Conservation (phyloP, 345 rosid species). For the Eucalyptus globulus region DNA sequence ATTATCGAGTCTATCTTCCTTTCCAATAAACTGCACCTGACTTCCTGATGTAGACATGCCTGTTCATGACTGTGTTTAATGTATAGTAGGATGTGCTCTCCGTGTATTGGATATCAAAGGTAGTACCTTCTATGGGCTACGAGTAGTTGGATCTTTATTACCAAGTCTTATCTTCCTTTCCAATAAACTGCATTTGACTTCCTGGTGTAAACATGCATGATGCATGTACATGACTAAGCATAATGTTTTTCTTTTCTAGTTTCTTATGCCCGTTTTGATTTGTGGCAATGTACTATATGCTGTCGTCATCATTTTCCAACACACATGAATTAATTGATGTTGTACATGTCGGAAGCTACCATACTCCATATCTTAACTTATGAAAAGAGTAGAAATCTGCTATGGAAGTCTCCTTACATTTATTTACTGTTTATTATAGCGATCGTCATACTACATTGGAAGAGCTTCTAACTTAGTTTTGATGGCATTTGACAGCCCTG, state of each 20-base stretch:
- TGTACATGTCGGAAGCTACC: background rate
- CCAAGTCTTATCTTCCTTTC: background rate
- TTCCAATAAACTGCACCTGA: background rate
- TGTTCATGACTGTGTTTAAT: background rate
- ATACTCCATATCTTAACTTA: background rate
- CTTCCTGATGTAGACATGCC: background rate
- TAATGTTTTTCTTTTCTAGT: background rate
- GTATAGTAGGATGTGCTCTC: background rate
- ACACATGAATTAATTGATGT: background rate
- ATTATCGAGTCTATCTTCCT: background rate
- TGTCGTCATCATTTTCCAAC: background rate
- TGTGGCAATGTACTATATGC: background rate
- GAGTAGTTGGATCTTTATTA: background rate
- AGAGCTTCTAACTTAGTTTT: background rate
- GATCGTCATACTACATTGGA: background rate
- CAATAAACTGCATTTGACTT: background rate
- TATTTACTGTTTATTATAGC: background rate
- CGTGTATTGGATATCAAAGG: background rate
- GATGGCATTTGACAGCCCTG: conserved; percentile 27
- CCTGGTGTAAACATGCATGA: background rate
- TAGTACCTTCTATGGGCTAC: background rate
- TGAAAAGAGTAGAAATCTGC: background rate
- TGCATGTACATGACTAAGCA: background rate
- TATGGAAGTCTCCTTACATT: background rate
- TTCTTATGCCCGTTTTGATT: background rate